phyloP scores from a whole-genome alignment of 257 asterid species.

The Lycium ferocissimum region DNA sequence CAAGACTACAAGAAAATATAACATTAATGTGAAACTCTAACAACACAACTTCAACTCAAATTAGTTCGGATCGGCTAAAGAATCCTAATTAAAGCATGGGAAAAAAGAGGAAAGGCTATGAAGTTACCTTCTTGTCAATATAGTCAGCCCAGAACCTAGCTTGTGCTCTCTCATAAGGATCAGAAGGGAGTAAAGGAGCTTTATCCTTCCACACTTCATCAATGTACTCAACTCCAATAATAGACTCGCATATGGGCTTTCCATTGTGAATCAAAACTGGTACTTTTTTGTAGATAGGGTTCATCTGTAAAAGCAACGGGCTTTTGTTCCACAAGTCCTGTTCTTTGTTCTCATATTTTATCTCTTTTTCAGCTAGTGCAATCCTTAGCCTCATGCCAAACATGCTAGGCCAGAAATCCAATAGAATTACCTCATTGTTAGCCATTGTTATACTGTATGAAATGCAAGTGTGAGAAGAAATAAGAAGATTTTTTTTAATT shows the following conservation, averaged over 20 bases:
- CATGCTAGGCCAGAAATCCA: conserved; percentile 37
- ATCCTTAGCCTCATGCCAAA: conserved; percentile 40
- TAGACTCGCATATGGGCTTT: conserved; percentile 40
- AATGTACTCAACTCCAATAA: conserved; percentile 35
- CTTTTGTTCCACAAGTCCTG: conserved; percentile 38
- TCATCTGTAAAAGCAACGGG: conserved; percentile 34
- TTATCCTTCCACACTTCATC: conserved; percentile 37
- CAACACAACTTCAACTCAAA: too few relatives aligned
- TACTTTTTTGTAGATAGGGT: conserved; percentile 43
- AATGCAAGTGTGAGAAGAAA: neutral
- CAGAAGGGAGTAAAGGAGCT: conserved; percentile 37
- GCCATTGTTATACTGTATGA: conserved; percentile 31
- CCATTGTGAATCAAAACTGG: conserved; percentile 47
- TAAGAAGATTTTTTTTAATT: neutral
- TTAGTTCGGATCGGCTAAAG: too few relatives aligned
- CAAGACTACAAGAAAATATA: neutral
- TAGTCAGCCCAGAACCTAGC: conserved; percentile 31
- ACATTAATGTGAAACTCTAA: neutral
- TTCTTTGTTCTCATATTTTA: conserved; percentile 36
- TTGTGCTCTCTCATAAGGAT: conserved; percentile 33
- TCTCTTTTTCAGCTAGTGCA: conserved; percentile 42
- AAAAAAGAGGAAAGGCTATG: too few relatives aligned
- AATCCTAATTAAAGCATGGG: too few relatives aligned
- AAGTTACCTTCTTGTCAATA: conserved; percentile 38
- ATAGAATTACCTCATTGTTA: conserved; percentile 28